A percentile compares a stretch with the other conserved stretches of the same genome.
Evolutionary conservation across 2,329 filamentous ascomycete species (phyloP).

Genomic region (Escovopsis sp.): DNA sequence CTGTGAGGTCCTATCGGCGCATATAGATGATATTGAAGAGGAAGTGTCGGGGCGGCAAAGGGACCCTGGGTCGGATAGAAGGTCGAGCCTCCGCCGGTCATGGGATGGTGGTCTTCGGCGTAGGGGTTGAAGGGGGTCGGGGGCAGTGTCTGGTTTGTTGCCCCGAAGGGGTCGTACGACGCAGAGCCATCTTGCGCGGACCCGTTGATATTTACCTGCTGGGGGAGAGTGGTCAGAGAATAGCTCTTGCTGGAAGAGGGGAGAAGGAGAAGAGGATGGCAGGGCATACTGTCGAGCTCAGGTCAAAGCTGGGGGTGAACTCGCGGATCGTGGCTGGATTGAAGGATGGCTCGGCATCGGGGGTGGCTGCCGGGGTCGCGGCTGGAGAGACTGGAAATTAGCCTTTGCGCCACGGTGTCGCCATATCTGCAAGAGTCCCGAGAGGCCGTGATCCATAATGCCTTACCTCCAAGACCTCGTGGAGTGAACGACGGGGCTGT

Average conservation of each 20-base stretch:
- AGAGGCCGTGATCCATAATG: too few species aligned
- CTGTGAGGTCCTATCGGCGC: slow-evolving; percentile 71
- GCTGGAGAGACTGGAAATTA: slow-evolving; percentile 10
- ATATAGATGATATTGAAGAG: slow-evolving; percentile 84
- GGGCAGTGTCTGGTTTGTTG: slow-evolving; percentile 37
- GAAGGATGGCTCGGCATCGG: slow-evolving; percentile 32
- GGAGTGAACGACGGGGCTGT: slow-evolving; percentile 78
- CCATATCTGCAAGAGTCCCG: not conserved
- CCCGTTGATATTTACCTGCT: slow-evolving; percentile 30
- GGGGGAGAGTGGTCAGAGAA: not conserved
- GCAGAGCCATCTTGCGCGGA: slow-evolving; percentile 28
- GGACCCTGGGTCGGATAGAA: slow-evolving; percentile 50
- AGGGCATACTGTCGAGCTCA: slow-evolving; percentile 30
- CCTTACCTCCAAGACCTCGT: slow-evolving; percentile 36
- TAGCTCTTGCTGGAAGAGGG: too few species aligned
- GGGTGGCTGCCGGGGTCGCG: slow-evolving; percentile 23
- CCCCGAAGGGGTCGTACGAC: slow-evolving; percentile 49
- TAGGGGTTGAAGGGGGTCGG: slow-evolving; percentile 57
- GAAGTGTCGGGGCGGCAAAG: slow-evolving; percentile 41
- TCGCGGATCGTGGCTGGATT: slow-evolving; percentile 44
- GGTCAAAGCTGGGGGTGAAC: slow-evolving; percentile 44
- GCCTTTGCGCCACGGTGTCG: not conserved
- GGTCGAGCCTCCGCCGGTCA: slow-evolving; percentile 41
- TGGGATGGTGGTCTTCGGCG: slow-evolving; percentile 50
- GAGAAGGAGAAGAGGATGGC: not conserved